Evolutionary conservation across 1,139 yeast species (phyloP).

Genomic region (Yamadazyma friedrichii): DNA sequence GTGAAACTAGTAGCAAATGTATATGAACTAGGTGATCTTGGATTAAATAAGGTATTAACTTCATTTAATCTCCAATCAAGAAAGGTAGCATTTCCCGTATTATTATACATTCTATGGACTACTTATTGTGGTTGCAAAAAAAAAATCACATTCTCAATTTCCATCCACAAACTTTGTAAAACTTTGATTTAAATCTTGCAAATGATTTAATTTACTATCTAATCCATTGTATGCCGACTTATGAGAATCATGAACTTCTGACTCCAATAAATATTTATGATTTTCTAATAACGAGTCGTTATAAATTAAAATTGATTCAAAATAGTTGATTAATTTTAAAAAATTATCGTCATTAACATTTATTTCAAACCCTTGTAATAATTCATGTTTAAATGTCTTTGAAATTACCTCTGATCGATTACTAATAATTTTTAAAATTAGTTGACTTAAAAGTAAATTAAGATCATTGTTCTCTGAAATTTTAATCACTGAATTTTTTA

Average conservation of each 20-base stretch:
- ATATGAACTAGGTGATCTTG: neutral
- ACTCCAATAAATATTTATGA: constrained; percentile 4
- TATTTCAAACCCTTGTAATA: constrained; percentile 45
- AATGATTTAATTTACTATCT: constrained; percentile 6
- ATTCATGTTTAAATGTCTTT: constrained; percentile 29
- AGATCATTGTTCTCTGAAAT: constrained; percentile 68
- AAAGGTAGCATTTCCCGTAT: neutral
- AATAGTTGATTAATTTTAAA: constrained; percentile 16
- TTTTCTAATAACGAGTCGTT: constrained; percentile 6
- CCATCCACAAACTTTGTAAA: neutral
- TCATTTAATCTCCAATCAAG: too few relatives aligned
- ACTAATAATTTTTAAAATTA: constrained; percentile 61
- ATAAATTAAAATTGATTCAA: constrained; percentile 25
- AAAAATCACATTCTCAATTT: neutral
- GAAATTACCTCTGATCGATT: constrained; percentile 54
- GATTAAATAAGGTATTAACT: neutral
- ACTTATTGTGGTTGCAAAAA: neutral
- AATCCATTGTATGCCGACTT: constrained; percentile 1
- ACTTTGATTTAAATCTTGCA: constrained; percentile 3
- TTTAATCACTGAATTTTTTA: constrained; percentile 58
- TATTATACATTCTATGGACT: neutral
- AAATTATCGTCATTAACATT: constrained; percentile 14
- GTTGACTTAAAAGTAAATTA: constrained; percentile 54
- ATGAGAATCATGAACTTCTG: neutral
- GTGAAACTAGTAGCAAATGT: too few relatives aligned